Conservation (phyloP, 2,329 filamentous ascomycete genomes). For the Colletotrichum gigasporum region DNA sequence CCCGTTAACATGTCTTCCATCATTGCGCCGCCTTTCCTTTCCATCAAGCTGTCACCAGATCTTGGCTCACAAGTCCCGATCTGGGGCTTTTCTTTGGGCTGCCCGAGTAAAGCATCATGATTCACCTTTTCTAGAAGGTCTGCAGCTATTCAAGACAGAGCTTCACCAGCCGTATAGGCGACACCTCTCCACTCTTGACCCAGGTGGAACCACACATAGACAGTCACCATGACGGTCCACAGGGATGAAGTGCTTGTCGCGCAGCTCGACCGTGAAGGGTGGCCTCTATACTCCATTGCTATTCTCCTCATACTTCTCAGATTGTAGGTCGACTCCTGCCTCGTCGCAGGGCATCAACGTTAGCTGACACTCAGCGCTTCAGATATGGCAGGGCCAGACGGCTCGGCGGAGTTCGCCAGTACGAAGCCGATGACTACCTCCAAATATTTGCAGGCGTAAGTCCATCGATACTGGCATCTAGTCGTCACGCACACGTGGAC, state of each 20-base stretch:
- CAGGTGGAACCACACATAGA: too few species aligned
- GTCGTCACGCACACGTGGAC: not conserved
- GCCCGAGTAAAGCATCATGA: too few species aligned
- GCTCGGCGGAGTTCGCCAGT: not conserved
- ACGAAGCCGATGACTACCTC: conserved; percentile 20
- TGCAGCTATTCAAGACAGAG: too few species aligned
- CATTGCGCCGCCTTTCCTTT: too few species aligned
- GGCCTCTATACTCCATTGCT: conserved; percentile 11
- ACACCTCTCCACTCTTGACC: too few species aligned
- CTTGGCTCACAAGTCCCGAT: too few species aligned
- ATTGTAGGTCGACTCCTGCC: not conserved
- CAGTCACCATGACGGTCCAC: not conserved
- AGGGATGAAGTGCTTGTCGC: not conserved
- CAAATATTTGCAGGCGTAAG: conserved; percentile 25
- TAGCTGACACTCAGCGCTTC: not conserved
- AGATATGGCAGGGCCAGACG: conserved; percentile 21
- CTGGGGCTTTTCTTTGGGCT: too few species aligned
- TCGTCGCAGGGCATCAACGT: too few species aligned
- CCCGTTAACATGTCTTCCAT: too few species aligned
- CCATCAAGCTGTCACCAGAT: too few species aligned
- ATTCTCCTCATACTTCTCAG: conserved; percentile 5
- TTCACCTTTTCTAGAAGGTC: not conserved
- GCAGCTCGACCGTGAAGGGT: conserved; percentile 14
- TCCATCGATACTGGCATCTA: not conserved
- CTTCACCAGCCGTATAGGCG: not conserved